A percentile compares a stretch with the other conserved stretches of the same genome.
These are phyloP conservation scores for Cyclostephanos tholiformis DNA, from an alignment of 108 stramenopile genomes.

Conservation along the genomic window DNA sequence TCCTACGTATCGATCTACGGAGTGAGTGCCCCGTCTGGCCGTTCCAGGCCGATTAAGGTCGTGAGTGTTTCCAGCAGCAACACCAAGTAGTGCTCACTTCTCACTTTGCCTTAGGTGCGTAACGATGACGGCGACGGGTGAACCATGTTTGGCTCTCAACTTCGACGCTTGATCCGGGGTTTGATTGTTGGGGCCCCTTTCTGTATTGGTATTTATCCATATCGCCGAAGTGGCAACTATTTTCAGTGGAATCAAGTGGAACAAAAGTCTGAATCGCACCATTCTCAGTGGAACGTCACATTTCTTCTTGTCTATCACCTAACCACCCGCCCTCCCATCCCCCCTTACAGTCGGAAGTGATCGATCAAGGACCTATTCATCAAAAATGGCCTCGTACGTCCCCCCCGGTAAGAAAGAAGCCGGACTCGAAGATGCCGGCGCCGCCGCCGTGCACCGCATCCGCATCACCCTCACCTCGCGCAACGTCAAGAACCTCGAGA, in stretches of 20 bases:
- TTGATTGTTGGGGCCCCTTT: no score
- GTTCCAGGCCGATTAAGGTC: no score
- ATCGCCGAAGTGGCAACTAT: not conserved
- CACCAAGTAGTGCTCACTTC: conserved; percentile 57
- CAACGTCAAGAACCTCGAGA: conserved; percentile 98
- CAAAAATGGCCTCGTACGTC: conserved; percentile 68
- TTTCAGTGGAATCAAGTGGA: no score
- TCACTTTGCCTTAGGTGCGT: conserved; percentile 60
- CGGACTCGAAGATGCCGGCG: conserved; percentile 62
- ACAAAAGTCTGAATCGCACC: not conserved
- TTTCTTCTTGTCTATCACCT: no score
- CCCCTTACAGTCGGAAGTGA: conserved; percentile 34
- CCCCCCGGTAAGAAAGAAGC: conserved; percentile 74
- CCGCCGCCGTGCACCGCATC: conserved; percentile 90
- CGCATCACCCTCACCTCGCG: conserved; percentile 99
- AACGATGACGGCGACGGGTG: conserved; percentile 14
- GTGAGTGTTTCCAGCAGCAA: no score
- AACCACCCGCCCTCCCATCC: not conserved
- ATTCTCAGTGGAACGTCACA: not conserved
- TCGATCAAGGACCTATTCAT: conserved; percentile 5
- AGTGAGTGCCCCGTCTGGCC: not conserved
- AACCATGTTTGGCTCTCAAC: not conserved
- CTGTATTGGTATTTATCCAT: no score
- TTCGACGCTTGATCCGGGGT: not conserved
- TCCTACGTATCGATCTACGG: not conserved